Percentiles rank a stretch among this genome's conserved stretches.
Evolutionary conservation across 192 early-diverging fungal genomes (phyloP).

Genomic region (Backusella liffmaniae): DNA sequence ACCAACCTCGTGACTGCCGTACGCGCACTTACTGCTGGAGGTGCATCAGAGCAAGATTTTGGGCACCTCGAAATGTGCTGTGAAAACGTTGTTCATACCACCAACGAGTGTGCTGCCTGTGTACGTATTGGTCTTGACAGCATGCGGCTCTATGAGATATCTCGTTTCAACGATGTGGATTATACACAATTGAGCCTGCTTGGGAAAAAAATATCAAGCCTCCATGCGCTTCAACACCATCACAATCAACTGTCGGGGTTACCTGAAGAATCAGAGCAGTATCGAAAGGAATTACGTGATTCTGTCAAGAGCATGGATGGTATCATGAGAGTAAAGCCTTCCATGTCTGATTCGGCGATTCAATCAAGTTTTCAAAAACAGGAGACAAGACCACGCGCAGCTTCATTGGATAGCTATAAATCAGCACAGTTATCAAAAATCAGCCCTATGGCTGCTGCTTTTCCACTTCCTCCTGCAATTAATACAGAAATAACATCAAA

Average conservation of each 20-base stretch:
- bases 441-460: background rate
- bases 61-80: slow-evolving; percentile 19
- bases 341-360: background rate
- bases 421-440: background rate
- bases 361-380: background rate
- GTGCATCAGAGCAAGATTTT: background rate
- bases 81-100: slow-evolving; percentile 19
- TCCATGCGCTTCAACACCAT: slow-evolving; percentile 27
- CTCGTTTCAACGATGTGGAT: background rate
- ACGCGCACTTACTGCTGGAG: slow-evolving; percentile 14
- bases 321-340: background rate
- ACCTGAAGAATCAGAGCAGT: background rate
- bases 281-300: background rate
- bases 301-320: background rate
- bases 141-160: background rate
- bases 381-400: background rate
- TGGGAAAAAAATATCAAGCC: slow-evolving; percentile 30
- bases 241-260: background rate
- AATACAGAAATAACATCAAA: background rate
- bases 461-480: background rate
- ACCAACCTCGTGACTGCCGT: slow-evolving; percentile 38
- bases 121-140: slow-evolving; percentile 13
- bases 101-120: slow-evolving; percentile 18
- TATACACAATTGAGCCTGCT: slow-evolving; percentile 26
- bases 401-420: background rate